These are phyloP conservation scores for Apiospora phragmitis DNA, from an alignment of 2,329 filamentous ascomycete species.

Conservation along the genomic window DNA sequence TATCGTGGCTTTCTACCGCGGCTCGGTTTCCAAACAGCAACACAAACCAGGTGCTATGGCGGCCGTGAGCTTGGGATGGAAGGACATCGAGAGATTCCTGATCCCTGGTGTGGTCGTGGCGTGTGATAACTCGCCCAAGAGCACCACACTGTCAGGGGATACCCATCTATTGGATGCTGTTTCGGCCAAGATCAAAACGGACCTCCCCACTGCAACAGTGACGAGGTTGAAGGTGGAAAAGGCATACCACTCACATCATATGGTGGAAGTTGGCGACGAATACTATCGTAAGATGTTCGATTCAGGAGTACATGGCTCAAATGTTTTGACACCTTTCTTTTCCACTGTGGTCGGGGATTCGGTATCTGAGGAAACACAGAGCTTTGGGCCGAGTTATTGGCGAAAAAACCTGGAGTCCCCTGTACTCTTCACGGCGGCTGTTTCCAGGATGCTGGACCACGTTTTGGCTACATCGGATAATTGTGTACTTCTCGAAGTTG, in stretches of 20 bases:
- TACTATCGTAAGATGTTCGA: conserved; percentile 20
- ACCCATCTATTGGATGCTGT: conserved; percentile 32
- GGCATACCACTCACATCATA: conserved; percentile 10
- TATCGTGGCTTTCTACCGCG: conserved; percentile 30
- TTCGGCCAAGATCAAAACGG: conserved; percentile 10
- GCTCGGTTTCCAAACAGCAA: conserved; percentile 35
- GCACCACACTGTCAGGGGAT: conserved; percentile 51
- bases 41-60: not conserved
- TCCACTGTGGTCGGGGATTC: conserved; percentile 24
- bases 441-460: conserved; percentile 18
- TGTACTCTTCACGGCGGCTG: conserved; percentile 5
- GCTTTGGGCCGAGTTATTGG: conserved; percentile 9
- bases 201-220: not conserved
- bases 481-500: conserved; percentile 22
- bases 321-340: conserved; percentile 13
- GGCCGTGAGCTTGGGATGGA: not conserved
- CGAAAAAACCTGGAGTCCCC: conserved; percentile 8
- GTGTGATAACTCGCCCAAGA: conserved; percentile 42
- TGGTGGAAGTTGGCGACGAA: conserved; percentile 29
- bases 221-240: conserved; percentile 5
- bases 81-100: not conserved
- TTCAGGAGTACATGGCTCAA: not conserved
- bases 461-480: conserved; percentile 22
- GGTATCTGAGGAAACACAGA: not conserved
- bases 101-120: conserved; percentile 15